Conservation (phyloP, 345 rosid genomes). For the Erodium maritimum region DNA sequence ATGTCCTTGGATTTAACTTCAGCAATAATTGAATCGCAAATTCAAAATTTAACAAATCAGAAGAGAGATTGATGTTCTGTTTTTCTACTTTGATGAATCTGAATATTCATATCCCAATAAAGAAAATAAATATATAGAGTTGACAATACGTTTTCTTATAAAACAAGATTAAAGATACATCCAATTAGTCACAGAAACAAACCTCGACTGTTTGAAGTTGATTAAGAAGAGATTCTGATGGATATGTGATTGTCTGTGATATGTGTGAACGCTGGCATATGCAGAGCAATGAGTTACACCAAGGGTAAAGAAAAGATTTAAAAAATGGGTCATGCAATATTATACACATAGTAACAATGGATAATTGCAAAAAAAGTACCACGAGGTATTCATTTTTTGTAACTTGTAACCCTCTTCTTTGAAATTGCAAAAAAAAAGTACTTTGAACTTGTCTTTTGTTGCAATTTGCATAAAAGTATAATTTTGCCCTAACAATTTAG, state of each 20-base stretch:
- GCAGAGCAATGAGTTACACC: constrained; percentile 6
- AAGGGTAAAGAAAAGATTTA: constrained; percentile 7
- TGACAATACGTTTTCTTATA: no score
- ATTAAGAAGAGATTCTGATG: constrained; percentile 92
- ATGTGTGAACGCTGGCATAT: constrained; percentile 74
- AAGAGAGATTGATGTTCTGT: neutral
- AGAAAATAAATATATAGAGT: neutral
- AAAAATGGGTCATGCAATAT: constrained; percentile 3
- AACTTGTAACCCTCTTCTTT: no score
- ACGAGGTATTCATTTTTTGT: no score
- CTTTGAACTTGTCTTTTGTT: no score
- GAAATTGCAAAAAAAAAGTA: no score
- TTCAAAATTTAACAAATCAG: neutral
- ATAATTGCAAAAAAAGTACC: no score
- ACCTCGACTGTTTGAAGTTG: constrained; percentile 98
- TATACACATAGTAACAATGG: no score
- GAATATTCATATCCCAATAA: neutral
- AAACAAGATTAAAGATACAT: neutral
- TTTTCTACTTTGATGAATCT: neutral
- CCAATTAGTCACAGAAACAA: constrained; percentile 25
- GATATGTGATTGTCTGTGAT: constrained; percentile 66
- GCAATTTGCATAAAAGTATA: no score
- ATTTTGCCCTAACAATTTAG: no score
- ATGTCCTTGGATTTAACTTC: neutral
- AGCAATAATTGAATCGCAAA: neutral